Evolutionary conservation across 768 basidiomycete species (phyloP).

Genomic region (Russula virescens): DNA sequence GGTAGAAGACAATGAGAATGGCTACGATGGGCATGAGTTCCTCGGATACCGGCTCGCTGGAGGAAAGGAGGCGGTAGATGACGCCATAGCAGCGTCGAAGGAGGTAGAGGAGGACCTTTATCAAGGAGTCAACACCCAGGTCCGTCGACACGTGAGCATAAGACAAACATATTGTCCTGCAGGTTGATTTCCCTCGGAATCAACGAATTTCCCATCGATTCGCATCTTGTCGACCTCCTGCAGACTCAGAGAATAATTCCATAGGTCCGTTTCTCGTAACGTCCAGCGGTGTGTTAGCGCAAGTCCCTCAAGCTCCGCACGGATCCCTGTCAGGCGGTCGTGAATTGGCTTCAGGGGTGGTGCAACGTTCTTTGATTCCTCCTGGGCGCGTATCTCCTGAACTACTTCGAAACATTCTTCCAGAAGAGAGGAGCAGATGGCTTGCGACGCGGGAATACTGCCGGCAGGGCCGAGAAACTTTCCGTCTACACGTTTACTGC

Average conservation of each 20-base stretch:
- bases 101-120: constrained; percentile 88
- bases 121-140: constrained; percentile 4
- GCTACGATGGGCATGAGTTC: constrained; percentile 93
- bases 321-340: constrained; percentile 82
- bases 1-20: constrained; percentile 7
- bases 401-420: constrained; percentile 96
- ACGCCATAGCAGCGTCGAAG: constrained; percentile 93
- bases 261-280: constrained; percentile 87
- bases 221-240: constrained; percentile 98
- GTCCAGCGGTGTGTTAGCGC: constrained; percentile 97
- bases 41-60: constrained; percentile 95
- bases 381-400: constrained; percentile 91
- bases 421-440: constrained; percentile 82
- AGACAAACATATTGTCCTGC: constrained; percentile 86
- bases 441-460: constrained; percentile 86
- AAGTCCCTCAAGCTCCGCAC: constrained; percentile 83
- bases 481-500: constrained; percentile 87
- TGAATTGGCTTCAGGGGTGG: constrained; percentile 86
- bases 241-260: constrained; percentile 88
- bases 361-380: constrained; percentile 84
- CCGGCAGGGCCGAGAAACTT: constrained; percentile 92
- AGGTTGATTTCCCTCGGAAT: constrained; percentile 86
- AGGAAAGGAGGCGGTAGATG: constrained; percentile 88
- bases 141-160: background rate
- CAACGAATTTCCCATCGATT: constrained; percentile 94